Evolutionary conservation across 1,284 basidiomycete genomes (phyloP), one percentile per base, ranked within the genome.

Genomic region (Ustilago esculenta): DNA sequence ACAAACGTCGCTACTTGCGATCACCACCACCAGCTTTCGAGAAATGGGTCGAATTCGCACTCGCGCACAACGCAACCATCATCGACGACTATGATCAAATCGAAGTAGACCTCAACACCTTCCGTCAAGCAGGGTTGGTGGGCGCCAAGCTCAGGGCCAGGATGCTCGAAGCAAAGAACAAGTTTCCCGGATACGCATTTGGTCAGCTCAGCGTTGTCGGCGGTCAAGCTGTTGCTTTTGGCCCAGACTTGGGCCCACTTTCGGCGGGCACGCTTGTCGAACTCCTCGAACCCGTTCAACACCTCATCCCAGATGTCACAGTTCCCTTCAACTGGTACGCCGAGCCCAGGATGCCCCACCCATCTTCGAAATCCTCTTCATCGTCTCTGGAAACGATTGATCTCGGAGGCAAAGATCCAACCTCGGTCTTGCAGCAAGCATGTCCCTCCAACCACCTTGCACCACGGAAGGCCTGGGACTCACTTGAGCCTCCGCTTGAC

Each of bases 61-160:
- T 67, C 18, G 24, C 51, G 20, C 39, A 67, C 36, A 53, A 61
- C 23, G 43, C 45, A 6, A 57, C 57, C 30, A 39, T 60, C 23
- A 61, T 67, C 17, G 64, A 67, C 35, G 53, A 67, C 43, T 67
- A 36, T 24, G 64, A 67, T 11, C 64, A 67, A 32, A 52, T 67
- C 30, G 52, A 56, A 24, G 42, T 47, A 14, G 64, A 67, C 36
- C 34, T 67, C 11, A 32, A 37, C 18, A 17, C 53, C 7, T 53
- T 57, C 11, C 53, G 63, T 18, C 39, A 61, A 24, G 44, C 47
- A 1, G 51, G 50, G 4, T 30, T 61, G 11, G 47, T 48, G 2
- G 63, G 63, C n/a, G 25, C 36, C 25, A 53, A 32, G 30, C 63
- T 66, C 25, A 58, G 46, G n/a, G 18, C n/a, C 14, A 49, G 63